Conservation (phyloP, 192 early-diverging fungal genomes). For the Haplosporangium gracile region DNA sequence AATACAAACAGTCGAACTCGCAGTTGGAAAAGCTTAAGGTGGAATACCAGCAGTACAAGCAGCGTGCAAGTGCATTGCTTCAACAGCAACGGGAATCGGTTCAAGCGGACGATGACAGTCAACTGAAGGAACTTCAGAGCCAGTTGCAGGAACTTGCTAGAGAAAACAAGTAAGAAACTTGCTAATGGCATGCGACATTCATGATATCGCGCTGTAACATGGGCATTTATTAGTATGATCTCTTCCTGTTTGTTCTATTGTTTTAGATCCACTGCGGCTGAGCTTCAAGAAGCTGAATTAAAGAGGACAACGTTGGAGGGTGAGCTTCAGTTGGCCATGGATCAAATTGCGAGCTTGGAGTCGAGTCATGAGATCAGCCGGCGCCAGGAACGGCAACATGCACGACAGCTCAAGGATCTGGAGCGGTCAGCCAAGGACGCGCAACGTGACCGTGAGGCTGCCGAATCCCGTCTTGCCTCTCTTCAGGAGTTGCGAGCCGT, state of each 20-base stretch:
- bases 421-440: slow-evolving; percentile 48
- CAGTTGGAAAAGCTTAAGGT: slow-evolving; percentile 60
- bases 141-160: slow-evolving; percentile 35
- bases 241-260: neutral
- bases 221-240: neutral
- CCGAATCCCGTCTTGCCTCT: slow-evolving; percentile 41
- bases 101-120: slow-evolving; percentile 34
- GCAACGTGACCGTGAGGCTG: slow-evolving; percentile 39
- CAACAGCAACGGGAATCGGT: slow-evolving; percentile 56
- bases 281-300: slow-evolving; percentile 39
- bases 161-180: slow-evolving; percentile 38
- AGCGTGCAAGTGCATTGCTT: slow-evolving; percentile 63
- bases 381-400: slow-evolving; percentile 44
- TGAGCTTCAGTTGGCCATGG: slow-evolving; percentile 43
- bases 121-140: slow-evolving; percentile 33
- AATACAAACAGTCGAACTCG: slow-evolving; percentile 57
- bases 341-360: slow-evolving; percentile 48
- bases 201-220: neutral
- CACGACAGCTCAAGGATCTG: slow-evolving; percentile 43
- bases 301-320: slow-evolving; percentile 20
- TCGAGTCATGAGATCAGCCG: slow-evolving; percentile 44
- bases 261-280: slow-evolving; percentile 19
- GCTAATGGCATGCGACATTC: neutral
- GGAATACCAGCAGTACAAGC: slow-evolving; percentile 71
- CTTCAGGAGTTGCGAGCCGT: slow-evolving; percentile 46